A percentile compares a stretch with the other conserved stretches of the same genome.
phyloP scores from a whole-genome alignment of 176 grass and related monocot species.

The Carex pumila region DNA sequence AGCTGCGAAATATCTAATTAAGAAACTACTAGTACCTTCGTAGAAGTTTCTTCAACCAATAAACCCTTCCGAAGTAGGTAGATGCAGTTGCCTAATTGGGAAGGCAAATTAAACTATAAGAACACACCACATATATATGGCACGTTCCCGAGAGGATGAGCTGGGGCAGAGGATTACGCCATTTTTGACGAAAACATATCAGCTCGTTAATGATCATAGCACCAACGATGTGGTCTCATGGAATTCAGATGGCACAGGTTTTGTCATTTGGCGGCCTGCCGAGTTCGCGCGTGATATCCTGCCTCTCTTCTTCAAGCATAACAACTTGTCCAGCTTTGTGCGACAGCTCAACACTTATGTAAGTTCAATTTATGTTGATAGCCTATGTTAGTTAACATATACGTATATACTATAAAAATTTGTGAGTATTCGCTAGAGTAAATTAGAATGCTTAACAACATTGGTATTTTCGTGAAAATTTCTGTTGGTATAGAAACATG shows the following conservation, averaged over 20 bases:
- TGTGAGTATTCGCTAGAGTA: too few relatives aligned
- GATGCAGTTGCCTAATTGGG: not conserved
- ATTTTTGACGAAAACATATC: constrained; percentile 65
- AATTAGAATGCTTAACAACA: too few relatives aligned
- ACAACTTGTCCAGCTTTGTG: constrained; percentile 90
- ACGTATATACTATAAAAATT: too few relatives aligned
- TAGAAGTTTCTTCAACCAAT: not conserved
- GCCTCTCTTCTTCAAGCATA: constrained; percentile 82
- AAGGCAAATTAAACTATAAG: not conserved
- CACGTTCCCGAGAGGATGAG: not conserved
- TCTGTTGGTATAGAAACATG: too few relatives aligned
- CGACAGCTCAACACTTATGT: constrained; percentile 93
- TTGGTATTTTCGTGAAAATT: too few relatives aligned
- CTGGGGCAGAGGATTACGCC: constrained; percentile 19
- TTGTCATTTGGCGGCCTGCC: constrained; percentile 54
- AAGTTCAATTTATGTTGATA: not conserved
- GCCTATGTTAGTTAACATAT: too few relatives aligned
- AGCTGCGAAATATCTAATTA: not conserved
- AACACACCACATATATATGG: not conserved
- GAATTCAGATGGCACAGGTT: constrained; percentile 50
- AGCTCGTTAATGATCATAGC: constrained; percentile 44
- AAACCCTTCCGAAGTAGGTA: not conserved
- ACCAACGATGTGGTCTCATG: constrained; percentile 60
- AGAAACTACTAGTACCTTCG: constrained; percentile 1
- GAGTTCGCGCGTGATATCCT: constrained; percentile 63